Evolutionary conservation across 2,329 filamentous ascomycete species (phyloP), one percentile per base, ranked within the genome.

Genomic region (Hirsutella thompsonii): DNA sequence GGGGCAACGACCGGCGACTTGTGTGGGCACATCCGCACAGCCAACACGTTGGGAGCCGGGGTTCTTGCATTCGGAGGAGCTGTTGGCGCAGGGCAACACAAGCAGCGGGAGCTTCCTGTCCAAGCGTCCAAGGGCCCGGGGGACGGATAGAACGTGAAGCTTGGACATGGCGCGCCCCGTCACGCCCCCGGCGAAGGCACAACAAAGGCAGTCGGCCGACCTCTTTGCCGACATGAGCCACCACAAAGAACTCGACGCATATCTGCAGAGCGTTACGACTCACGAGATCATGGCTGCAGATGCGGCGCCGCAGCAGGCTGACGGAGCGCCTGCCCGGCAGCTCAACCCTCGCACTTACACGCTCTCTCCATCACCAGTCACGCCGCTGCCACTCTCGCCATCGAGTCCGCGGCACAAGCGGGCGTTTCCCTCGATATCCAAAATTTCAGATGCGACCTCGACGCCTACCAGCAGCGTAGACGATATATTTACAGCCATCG

Each of bases 161-260:
- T 32, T 39, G n/a, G 19, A 30, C 29, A 11, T 36, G 8, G 8
- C 36, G 10, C 34, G 26, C 23, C 23, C 23, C 23, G 23, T 26
- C 26, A 33, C 20, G 28, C 10, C 18, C 20, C 33, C 14, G 18
- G 36, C 19, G 13, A 28, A n/a, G 21, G 32, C 20, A 26, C 16
- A 29, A 20, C 41, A 37, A 30, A 44, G 44, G 33, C 36, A 36
- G n/a, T 20, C 29, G 3, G 44, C 45, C 20, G 45, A 47, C 42
- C 26, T 48, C 26, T 47, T 48, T 35, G 43, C 28, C n/a, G 45
- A 47, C 38, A 16, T 48, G 26, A 45, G 40, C 36, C 34, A 39
- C 8, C 45, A 47, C 39, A 37, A 36, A 14, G 47, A 49, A 34
- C 45, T 47, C 26, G 40, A 46, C 8, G 40, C 35, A 3, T 49